Conservation (phyloP, 192 early-diverging fungal species). For the Coemansia sp. region DNA sequence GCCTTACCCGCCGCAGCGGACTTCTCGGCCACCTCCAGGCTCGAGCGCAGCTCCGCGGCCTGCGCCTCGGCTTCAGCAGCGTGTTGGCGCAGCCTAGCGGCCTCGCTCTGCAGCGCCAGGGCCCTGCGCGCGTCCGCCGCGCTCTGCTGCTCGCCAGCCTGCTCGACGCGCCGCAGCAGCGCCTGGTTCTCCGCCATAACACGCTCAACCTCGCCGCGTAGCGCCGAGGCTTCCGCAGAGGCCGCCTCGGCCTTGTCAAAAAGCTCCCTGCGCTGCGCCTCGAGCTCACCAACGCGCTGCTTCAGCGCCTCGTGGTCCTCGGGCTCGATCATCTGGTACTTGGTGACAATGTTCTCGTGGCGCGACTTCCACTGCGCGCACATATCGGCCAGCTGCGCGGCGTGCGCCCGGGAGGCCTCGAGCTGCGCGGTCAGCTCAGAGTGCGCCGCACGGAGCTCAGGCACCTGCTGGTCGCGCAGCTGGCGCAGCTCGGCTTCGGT, state of each 20-base stretch:
- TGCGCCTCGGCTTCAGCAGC: constrained; percentile 6
- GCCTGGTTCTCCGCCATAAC: constrained; percentile 8
- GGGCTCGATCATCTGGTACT: constrained; percentile 80
- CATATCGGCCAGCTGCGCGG: constrained; percentile 57
- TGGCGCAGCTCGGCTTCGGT: constrained; percentile 54
- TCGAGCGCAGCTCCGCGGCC: neutral
- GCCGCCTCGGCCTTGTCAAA: constrained; percentile 33
- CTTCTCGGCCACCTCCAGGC: constrained; percentile 6
- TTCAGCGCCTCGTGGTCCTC: constrained; percentile 70
- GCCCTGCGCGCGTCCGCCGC: constrained; percentile 10
- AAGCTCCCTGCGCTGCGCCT: constrained; percentile 14
- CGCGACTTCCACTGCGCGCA: constrained; percentile 72
- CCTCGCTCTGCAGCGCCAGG: constrained; percentile 18
- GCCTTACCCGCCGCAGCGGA: constrained; percentile 19
- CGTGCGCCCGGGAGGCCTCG: constrained; percentile 55
- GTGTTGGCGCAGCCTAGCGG: constrained; percentile 15
- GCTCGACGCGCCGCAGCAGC: constrained; percentile 1
- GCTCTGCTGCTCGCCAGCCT: constrained; percentile 8
- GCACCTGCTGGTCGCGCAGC: constrained; percentile 55
- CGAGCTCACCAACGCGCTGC: constrained; percentile 42
- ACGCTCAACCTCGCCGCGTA: too few relatives aligned
- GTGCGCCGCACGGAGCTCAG: constrained; percentile 49
- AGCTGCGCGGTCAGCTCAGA: constrained; percentile 58
- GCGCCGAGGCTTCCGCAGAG: too few relatives aligned
- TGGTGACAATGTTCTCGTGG: constrained; percentile 67